Evolutionary conservation across 108 stramenopile genomes (phyloP).

Genomic region (Tribonema minus): DNA sequence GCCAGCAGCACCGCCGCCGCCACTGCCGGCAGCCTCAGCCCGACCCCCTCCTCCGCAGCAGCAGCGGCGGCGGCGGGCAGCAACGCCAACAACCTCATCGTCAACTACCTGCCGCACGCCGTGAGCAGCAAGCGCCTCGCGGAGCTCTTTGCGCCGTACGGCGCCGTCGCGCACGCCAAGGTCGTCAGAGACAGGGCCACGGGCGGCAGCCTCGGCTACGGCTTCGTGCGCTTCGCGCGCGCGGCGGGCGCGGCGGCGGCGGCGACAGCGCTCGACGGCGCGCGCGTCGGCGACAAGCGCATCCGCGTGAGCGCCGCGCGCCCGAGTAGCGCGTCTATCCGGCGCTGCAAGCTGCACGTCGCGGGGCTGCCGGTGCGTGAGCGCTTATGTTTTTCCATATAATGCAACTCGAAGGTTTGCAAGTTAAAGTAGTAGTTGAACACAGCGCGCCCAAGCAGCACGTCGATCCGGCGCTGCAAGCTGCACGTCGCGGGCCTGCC

Average conservation of each 20-base stretch:
- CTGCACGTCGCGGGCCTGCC: neutral
- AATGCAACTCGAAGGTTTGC: no score
- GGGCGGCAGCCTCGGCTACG: conserved; percentile 53
- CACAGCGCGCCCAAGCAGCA: neutral
- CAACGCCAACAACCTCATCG: conserved; percentile 55
- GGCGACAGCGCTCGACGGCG: conserved; percentile 45
- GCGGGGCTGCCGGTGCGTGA: neutral
- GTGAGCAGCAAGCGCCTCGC: neutral
- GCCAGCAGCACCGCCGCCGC: no score
- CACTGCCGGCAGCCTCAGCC: no score
- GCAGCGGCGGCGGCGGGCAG: no score
- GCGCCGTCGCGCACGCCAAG: conserved; percentile 49
- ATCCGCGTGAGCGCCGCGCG: conserved; percentile 41
- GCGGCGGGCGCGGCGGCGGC: conserved; percentile 45
- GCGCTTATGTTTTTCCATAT: no score
- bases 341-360: neutral
- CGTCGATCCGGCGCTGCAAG: neutral
- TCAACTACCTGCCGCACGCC: conserved; percentile 51
- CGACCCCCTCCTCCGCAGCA: no score
- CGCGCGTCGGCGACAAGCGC: conserved; percentile 44
- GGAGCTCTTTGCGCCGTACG: conserved; percentile 45
- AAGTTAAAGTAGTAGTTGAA: no score
- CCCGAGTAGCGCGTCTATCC: neutral
- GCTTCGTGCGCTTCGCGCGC: conserved; percentile 49
- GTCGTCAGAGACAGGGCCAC: conserved; percentile 51